These are phyloP conservation scores for Centrapalus pauciflorus DNA, from an alignment of 129 eudicot species.

Conservation along the genomic window DNA sequence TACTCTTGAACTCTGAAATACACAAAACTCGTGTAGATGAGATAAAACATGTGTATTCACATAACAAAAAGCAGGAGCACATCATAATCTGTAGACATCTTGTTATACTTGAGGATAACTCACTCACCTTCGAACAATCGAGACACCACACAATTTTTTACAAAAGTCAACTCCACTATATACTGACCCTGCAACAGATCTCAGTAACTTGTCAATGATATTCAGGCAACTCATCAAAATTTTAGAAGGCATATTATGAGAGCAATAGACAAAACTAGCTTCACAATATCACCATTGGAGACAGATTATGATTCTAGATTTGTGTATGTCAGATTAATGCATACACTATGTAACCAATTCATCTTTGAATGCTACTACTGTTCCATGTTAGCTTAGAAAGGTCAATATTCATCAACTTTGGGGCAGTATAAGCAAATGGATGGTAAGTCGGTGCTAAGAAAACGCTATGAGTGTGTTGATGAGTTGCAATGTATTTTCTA, in stretches of 20 bases:
- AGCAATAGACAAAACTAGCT: not conserved
- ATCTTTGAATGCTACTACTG: not conserved
- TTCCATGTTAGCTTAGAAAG: not conserved
- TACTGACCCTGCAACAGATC: conserved; percentile 60
- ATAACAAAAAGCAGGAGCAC: not conserved
- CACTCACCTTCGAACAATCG: conserved; percentile 95
- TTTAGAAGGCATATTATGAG: not conserved
- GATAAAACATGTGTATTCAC: not conserved
- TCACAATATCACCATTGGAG: not conserved
- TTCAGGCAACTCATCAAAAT: conserved; percentile 1
- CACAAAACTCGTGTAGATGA: not conserved
- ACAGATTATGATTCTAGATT: not conserved
- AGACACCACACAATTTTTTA: conserved; percentile 95
- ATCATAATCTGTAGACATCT: not conserved
- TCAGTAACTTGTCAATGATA: conserved; percentile 7
- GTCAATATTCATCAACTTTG: not conserved
- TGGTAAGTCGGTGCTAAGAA: not conserved
- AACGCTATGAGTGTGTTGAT: not conserved
- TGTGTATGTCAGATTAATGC: not conserved
- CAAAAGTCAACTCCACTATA: conserved; percentile 98
- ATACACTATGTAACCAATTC: not conserved
- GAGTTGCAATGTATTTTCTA: not conserved
- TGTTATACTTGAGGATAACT: conserved; percentile 17
- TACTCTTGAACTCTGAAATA: not conserved
- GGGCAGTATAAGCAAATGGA: not conserved